Evolutionary conservation across 805 yeast species (phyloP).

Genomic region (Saturnispora gosingensis): DNA sequence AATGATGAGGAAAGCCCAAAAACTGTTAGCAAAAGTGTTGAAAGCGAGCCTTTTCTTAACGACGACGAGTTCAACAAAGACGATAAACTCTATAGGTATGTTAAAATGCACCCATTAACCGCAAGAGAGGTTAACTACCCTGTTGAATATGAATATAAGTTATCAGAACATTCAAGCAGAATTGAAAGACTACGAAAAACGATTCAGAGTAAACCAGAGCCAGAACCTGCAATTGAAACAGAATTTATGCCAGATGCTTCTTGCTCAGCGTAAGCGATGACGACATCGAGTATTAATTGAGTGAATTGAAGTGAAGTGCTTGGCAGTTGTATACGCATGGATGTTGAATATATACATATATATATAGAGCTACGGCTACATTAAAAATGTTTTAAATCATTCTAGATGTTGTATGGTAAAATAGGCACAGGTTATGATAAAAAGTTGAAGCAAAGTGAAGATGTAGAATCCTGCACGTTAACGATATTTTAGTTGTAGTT

Average conservation of each 20-base stretch:
- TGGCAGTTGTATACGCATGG: not conserved
- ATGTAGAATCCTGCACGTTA: no score
- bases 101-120: slow-evolving; percentile 28
- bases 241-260: not conserved
- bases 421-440: no score
- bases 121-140: slow-evolving; percentile 34
- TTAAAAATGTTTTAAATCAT: no score
- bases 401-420: no score
- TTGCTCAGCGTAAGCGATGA: not conserved
- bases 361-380: no score
- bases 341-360: no score
- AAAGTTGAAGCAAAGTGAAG: no score
- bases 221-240: not conserved
- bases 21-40: not conserved
- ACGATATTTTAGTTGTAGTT: no score
- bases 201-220: not conserved
- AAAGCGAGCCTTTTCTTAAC: not conserved
- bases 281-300: not conserved
- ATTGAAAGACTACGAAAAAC: not conserved
- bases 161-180: slow-evolving; percentile 2
- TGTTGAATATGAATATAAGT: slow-evolving; percentile 23
- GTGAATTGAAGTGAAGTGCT: not conserved
- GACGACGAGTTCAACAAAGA: slow-evolving; percentile 28
- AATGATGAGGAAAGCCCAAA: not conserved
- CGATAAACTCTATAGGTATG: slow-evolving; percentile 27